phyloP scores from a whole-genome alignment of 2,329 filamentous ascomycete species.

The Alternaria consortialis region DNA sequence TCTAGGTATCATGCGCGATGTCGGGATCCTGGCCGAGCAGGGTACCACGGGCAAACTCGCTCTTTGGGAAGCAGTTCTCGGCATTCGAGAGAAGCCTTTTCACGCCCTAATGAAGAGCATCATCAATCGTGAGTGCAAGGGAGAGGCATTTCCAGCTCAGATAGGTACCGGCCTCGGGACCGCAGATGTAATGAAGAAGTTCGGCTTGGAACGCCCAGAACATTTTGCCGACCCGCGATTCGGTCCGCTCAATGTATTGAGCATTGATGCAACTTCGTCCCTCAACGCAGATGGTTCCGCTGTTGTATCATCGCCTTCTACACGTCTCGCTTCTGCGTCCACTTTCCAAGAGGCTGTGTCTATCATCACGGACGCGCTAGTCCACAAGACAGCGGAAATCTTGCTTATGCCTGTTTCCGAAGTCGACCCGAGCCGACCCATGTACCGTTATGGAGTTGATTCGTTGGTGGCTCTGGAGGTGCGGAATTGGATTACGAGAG shows the following conservation, averaged over 20 bases:
- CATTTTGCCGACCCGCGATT: not conserved
- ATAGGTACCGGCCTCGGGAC: not conserved
- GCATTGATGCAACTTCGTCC: too few species aligned
- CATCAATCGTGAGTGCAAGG: too few species aligned
- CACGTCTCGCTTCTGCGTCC: too few species aligned
- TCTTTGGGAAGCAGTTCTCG: not conserved
- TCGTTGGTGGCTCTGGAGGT: slow-evolving; percentile 44
- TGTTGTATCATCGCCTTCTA: too few species aligned
- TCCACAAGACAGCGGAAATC: slow-evolving; percentile 20
- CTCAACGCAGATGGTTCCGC: too few species aligned
- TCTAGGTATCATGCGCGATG: slow-evolving; percentile 2
- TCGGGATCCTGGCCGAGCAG: slow-evolving; percentile 8
- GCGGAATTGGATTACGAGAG: slow-evolving; percentile 43
- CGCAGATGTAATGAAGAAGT: not conserved
- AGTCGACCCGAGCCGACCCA: slow-evolving; percentile 30
- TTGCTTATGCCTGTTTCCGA: slow-evolving; percentile 37
- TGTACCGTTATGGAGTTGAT: slow-evolving; percentile 40
- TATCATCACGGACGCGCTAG: too few species aligned
- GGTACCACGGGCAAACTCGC: too few species aligned
- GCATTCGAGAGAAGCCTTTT: not conserved
- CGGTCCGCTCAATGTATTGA: not conserved
- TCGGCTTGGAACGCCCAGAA: too few species aligned
- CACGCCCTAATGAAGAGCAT: not conserved
- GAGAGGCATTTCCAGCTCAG: not conserved
- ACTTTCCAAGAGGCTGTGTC: too few species aligned